Evolutionary conservation across 1,139 yeast genomes (phyloP).

Genomic region (Kodamaea alishanica): DNA sequence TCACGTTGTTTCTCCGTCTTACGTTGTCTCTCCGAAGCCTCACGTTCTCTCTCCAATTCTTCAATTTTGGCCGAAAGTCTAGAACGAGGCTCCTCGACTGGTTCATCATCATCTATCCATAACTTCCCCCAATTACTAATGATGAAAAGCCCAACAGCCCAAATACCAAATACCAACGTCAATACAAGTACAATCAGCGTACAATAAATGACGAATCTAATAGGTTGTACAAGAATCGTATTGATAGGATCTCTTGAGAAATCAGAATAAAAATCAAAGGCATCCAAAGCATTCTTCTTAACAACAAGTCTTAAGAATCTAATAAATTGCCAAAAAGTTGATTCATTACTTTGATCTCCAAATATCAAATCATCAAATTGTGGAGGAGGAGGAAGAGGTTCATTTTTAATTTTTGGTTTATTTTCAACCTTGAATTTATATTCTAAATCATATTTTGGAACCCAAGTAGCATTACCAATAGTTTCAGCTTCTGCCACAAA

Average conservation of each 20-base stretch:
- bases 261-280: slow-evolving; percentile 32
- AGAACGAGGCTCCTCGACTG: slow-evolving; percentile 1
- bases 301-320: slow-evolving; percentile 21
- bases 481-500: slow-evolving; percentile 76
- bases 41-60: background rate
- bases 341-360: slow-evolving; percentile 20
- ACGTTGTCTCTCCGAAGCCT: slow-evolving; percentile 1
- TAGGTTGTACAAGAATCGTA: slow-evolving; percentile 43
- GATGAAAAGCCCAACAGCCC: slow-evolving; percentile 31
- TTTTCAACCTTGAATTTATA: slow-evolving; percentile 30
- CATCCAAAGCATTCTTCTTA: slow-evolving; percentile 22
- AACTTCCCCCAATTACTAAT: slow-evolving; percentile 7
- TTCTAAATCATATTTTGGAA: slow-evolving; percentile 61
- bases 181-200: slow-evolving; percentile 36
- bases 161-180: slow-evolving; percentile 40
- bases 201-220: slow-evolving; percentile 47
- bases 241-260: slow-evolving; percentile 41
- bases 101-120: background rate
- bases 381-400: slow-evolving; percentile 40
- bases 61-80: background rate
- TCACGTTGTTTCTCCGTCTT: slow-evolving; percentile 1
- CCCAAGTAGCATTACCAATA: slow-evolving; percentile 74
- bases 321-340: slow-evolving; percentile 17
- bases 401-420: slow-evolving; percentile 37
- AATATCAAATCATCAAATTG: slow-evolving; percentile 36